Percentiles rank a stretch among this genome's conserved stretches.
phyloP scores from a whole-genome alignment of 2,329 filamentous ascomycete species.

The Penicillium verrucosum region DNA sequence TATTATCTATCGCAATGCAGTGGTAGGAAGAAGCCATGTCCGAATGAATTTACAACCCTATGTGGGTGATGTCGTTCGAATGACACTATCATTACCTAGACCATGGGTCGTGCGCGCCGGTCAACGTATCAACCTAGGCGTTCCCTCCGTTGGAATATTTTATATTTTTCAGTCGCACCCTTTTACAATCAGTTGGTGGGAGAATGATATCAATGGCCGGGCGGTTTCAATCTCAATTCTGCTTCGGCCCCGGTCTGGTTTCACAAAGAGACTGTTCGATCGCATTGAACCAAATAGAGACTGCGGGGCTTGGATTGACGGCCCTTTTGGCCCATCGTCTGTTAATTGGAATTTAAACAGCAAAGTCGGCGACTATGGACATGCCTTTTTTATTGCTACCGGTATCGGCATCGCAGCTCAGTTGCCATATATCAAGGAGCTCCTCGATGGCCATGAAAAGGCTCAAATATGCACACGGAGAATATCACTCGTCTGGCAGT shows the following conservation, averaged over 20 bases:
- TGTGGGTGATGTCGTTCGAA: constrained; percentile 2
- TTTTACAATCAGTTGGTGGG: constrained; percentile 11
- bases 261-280: constrained; percentile 5
- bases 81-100: constrained; percentile 7
- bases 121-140: constrained; percentile 7
- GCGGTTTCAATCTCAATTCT: constrained; percentile 11
- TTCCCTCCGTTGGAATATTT: constrained; percentile 6
- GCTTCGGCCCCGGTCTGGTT: constrained; percentile 10
- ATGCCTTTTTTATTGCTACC: constrained; percentile 35
- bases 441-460: constrained; percentile 29
- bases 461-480: constrained; percentile 19
- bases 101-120: constrained; percentile 5
- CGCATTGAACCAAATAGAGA: constrained; percentile 4
- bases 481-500: constrained; percentile 32
- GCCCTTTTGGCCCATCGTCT: constrained; percentile 10
- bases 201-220: constrained; percentile 3
- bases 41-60: background rate
- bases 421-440: constrained; percentile 36
- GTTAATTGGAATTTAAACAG: background rate
- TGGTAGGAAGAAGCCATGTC: constrained; percentile 2
- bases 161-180: constrained; percentile 9
- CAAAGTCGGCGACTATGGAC: constrained; percentile 22
- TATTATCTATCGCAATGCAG: constrained; percentile 6
- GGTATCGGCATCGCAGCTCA: constrained; percentile 36
- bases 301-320: constrained; percentile 9